Base-by-base conservation (phyloP, 148 eudicot species). In the Salicornia ramosissima region DNA sequence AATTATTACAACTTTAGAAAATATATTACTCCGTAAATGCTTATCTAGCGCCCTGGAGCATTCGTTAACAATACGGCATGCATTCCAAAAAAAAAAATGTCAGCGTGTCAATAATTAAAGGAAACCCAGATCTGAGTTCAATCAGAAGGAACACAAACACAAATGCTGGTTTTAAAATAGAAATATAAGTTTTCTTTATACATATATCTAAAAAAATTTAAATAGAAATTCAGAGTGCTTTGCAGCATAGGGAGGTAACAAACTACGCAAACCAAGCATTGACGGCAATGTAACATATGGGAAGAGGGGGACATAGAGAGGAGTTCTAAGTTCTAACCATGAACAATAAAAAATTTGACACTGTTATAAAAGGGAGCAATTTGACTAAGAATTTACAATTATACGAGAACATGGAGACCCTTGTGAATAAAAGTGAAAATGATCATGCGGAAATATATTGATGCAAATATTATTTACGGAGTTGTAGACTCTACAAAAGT, bases 381-480 rank as follows among this genome's bases (percentile, higher is more conserved):
- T 39, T 25, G 26, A 34, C 29, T 34, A 16, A 16, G 49, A 40
- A 22, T 8, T 18, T 52, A 56, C 24, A 6, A 54, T 54, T 59
- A 12, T 36, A 25, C 15, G 15, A 0, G 31, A 1, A 21, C 9
- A 60, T 33, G 1, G 18, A 33, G 65, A 62, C 28, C 21, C 26
- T 36, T 30, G 46, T 10, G 10, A 18, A 47, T 21, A 22, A 33
- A 49, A 28, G 25, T 67, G 59, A 60, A 68, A 34, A 4, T 59
- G 1, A 56, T 33, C 29, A 31, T 45, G 21, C 4, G 6, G 26
- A 69, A 28, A n/a, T 33, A 56, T 53, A 68, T 40, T 36, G 42
- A 51, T 36, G 29, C 33, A 58, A 30, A 71, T 58, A 50, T 65
- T 71, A 58, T 66, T 77, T 71, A 72, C 62, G 47, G 15, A 68